A percentile compares a stretch with the other conserved stretches of the same genome.
Conservation (phyloP, 768 basidiomycete species). For the Phlegmacium glaucopus region DNA sequence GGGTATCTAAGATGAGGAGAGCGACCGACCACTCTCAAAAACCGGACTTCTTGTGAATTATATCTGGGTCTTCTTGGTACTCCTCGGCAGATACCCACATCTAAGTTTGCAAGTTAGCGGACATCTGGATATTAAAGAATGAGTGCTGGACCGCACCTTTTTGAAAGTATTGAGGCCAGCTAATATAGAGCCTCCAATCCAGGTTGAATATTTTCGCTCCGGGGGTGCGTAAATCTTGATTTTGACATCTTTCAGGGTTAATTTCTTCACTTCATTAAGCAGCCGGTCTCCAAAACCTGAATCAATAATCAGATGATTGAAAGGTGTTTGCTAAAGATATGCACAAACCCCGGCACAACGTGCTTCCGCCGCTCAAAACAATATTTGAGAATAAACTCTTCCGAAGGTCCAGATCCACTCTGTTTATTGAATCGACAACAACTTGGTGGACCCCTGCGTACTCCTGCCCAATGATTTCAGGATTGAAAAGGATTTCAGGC, state of each 20-base stretch:
- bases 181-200: slow-evolving; percentile 96
- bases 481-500: slow-evolving; percentile 97
- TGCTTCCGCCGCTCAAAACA: slow-evolving; percentile 94
- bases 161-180: slow-evolving; percentile 97
- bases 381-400: slow-evolving; percentile 96
- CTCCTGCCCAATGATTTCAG: slow-evolving; percentile 93
- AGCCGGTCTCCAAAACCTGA: slow-evolving; percentile 93
- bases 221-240: slow-evolving; percentile 99
- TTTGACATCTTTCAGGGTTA: slow-evolving; percentile 94
- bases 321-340: slow-evolving; percentile 1
- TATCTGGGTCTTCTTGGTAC: slow-evolving; percentile 98
- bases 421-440: slow-evolving; percentile 95
- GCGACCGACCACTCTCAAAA: slow-evolving; percentile 44
- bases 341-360: slow-evolving; percentile 80
- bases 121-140: slow-evolving; percentile 8
- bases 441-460: slow-evolving; percentile 98
- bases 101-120: slow-evolving; percentile 34
- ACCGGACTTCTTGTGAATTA: slow-evolving; percentile 94
- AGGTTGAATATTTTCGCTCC: slow-evolving; percentile 97
- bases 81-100: slow-evolving; percentile 99
- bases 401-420: slow-evolving; percentile 93
- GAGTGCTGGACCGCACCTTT: slow-evolving; percentile 55
- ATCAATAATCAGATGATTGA: slow-evolving; percentile 3
- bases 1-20: slow-evolving; percentile 20
- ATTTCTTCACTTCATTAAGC: slow-evolving; percentile 93